These are phyloP conservation scores for Arabidopsis hybrid DNA, from an alignment of 441 rosid genomes.

Conservation along the genomic window DNA sequence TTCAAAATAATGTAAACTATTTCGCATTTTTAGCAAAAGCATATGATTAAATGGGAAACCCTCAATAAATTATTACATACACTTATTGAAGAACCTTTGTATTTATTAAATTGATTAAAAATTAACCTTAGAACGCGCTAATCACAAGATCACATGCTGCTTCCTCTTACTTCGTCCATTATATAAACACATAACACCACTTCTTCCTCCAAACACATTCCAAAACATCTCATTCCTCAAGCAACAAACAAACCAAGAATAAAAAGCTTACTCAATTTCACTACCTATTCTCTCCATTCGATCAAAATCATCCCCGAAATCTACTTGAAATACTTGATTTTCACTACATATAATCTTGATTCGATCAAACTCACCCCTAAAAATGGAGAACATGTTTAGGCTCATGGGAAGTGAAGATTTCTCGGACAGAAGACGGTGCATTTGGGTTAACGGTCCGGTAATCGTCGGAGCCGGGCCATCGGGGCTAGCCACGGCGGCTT, in stretches of 20 bases:
- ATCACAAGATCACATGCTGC: constrained; percentile 28
- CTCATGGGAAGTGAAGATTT: constrained; percentile 48
- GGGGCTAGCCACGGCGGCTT: constrained; percentile 79
- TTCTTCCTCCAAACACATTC: constrained; percentile 41
- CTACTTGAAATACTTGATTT: not conserved
- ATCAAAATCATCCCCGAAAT: not conserved
- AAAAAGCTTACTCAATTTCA: not conserved
- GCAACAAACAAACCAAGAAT: constrained; percentile 1
- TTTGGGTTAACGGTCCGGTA: constrained; percentile 73
- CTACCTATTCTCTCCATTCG: constrained; percentile 2
- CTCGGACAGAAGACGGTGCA: constrained; percentile 52
- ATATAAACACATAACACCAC: constrained; percentile 23
- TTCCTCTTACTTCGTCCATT: constrained; percentile 19
- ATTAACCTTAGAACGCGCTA: constrained; percentile 38
- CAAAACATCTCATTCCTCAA: constrained; percentile 35
- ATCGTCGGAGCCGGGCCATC: constrained; percentile 87
- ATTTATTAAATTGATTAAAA: not conserved
- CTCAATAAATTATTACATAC: constrained; percentile 25
- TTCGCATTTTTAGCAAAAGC: constrained; percentile 39
- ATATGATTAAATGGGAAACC: constrained; percentile 34
- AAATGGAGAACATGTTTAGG: constrained; percentile 37
- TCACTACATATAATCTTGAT: not conserved
- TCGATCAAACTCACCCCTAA: not conserved
- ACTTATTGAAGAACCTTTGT: constrained; percentile 23
- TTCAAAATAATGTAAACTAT: constrained; percentile 24